Evolutionary conservation across 306 rosid species (phyloP).

Genomic region (Bauhinia variegata): DNA sequence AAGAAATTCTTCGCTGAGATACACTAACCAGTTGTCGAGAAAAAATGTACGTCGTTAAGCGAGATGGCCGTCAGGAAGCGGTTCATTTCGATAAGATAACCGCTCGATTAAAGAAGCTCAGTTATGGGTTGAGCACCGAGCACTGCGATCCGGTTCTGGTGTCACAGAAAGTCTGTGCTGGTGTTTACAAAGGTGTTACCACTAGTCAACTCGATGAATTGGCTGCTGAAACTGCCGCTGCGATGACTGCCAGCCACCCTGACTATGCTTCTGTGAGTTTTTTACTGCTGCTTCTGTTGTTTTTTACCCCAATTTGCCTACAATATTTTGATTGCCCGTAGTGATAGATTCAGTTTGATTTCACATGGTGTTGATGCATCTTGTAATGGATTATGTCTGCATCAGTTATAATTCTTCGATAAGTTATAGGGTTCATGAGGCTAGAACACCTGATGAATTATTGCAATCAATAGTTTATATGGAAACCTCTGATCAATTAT

Average conservation of each 20-base stretch:
- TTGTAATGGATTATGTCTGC: not conserved
- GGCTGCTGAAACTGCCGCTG: slow-evolving; percentile 97
- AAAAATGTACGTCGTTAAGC: slow-evolving; percentile 79
- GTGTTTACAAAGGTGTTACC: slow-evolving; percentile 92
- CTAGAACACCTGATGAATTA: not conserved
- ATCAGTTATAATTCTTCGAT: not conserved
- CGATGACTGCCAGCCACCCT: slow-evolving; percentile 88
- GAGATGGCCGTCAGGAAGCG: slow-evolving; percentile 89
- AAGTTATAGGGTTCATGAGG: not conserved
- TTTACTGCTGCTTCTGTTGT: not conserved
- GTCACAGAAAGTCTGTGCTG: slow-evolving; percentile 91
- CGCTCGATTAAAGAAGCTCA: slow-evolving; percentile 87
- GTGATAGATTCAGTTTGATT: not conserved
- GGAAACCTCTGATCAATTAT: not conserved
- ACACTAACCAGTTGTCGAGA: not conserved
- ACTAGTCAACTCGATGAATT: slow-evolving; percentile 94
- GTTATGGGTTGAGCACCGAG: slow-evolving; percentile 80
- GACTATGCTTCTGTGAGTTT: slow-evolving; percentile 84
- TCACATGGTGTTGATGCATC: not conserved
- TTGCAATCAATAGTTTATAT: not conserved
- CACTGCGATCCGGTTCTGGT: slow-evolving; percentile 92
- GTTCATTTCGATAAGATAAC: slow-evolving; percentile 96
- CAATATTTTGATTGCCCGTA: not conserved
- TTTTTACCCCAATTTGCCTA: not conserved
- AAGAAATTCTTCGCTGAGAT: slow-evolving; percentile 40